Percentiles rank a stretch among this genome's conserved stretches.
phyloP scores from a whole-genome alignment of 805 yeast genomes.

The Hanseniaspora osmophila region DNA sequence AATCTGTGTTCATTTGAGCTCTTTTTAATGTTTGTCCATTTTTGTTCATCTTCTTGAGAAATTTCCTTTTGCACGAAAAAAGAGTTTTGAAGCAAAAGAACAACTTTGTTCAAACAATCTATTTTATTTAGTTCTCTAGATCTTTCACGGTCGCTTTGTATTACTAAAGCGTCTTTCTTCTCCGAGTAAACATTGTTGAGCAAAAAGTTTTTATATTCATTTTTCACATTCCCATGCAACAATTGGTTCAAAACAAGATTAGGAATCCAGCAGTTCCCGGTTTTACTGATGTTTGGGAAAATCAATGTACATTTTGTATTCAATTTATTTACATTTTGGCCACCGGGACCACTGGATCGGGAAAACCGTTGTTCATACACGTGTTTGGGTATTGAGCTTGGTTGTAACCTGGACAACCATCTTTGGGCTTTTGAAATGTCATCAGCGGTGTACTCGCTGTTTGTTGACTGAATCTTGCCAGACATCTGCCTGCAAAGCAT shows the following conservation, averaged over 20 bases:
- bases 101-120: slow-evolving; percentile 47
- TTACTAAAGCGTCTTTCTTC: slow-evolving; percentile 34
- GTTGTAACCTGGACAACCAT: slow-evolving; percentile 32
- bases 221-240: slow-evolving; percentile 23
- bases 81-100: slow-evolving; percentile 33
- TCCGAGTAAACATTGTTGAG: slow-evolving; percentile 4
- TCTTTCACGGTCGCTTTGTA: slow-evolving; percentile 48
- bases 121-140: slow-evolving; percentile 43
- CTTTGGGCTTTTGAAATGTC: slow-evolving; percentile 6
- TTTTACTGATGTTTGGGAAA: slow-evolving; percentile 31
- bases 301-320: slow-evolving; percentile 47
- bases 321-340: slow-evolving; percentile 72
- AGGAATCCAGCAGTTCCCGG: slow-evolving; percentile 45
- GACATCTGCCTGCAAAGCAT: too few relatives aligned
- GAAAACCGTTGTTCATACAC: slow-evolving; percentile 15
- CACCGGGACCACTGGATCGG: slow-evolving; percentile 75
- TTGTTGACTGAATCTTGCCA: too few relatives aligned
- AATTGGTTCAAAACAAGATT: slow-evolving; percentile 31
- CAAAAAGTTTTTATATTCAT: slow-evolving; percentile 36
- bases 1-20: slow-evolving; percentile 25
- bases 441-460: background rate
- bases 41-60: slow-evolving; percentile 29
- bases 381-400: slow-evolving; percentile 16
- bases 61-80: slow-evolving; percentile 36
- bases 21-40: slow-evolving; percentile 33